Evolutionary conservation across 129 eudicot species (phyloP).

Genomic region (Deinandra increscens): DNA sequence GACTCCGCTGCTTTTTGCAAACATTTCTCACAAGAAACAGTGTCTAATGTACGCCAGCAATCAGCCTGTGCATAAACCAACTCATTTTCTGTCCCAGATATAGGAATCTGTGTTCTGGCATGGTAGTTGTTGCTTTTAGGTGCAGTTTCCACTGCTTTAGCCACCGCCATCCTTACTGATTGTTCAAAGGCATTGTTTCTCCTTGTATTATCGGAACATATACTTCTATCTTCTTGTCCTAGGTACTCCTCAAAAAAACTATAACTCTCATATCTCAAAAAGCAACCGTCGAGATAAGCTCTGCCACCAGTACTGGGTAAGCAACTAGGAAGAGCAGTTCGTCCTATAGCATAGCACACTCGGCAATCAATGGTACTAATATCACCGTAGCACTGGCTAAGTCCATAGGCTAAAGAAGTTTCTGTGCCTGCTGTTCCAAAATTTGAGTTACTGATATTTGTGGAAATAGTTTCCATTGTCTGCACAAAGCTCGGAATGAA

Average conservation of each 20-base stretch:
- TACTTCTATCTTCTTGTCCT: conserved; percentile 10
- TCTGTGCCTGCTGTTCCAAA: not conserved
- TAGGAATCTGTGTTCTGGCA: no score
- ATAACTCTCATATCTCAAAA: conserved; percentile 39
- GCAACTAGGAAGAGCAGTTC: conserved; percentile 37
- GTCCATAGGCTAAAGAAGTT: conserved; percentile 16
- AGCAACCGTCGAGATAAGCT: conserved; percentile 41
- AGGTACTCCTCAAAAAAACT: conserved; percentile 28
- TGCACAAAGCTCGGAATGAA: not conserved
- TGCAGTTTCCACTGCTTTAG: no score
- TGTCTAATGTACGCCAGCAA: conserved; percentile 36
- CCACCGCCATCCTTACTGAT: conserved; percentile 26
- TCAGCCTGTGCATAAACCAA: conserved; percentile 36
- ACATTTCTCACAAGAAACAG: conserved; percentile 36
- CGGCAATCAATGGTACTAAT: conserved; percentile 35
- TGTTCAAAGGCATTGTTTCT: conserved; percentile 29
- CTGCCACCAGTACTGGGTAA: conserved; percentile 37
- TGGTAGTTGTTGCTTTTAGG: no score
- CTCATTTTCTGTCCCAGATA: conserved; percentile 15
- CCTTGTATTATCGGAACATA: conserved; percentile 25
- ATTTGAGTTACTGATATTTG: not conserved
- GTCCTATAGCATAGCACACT: conserved; percentile 35
- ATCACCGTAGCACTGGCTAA: conserved; percentile 43
- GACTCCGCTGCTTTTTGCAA: conserved; percentile 31
- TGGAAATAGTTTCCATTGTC: conserved; percentile 5